These are phyloP conservation scores for Papiliotrema nemorosa DNA, from an alignment of 1,284 basidiomycete species.

Conservation along the genomic window DNA sequence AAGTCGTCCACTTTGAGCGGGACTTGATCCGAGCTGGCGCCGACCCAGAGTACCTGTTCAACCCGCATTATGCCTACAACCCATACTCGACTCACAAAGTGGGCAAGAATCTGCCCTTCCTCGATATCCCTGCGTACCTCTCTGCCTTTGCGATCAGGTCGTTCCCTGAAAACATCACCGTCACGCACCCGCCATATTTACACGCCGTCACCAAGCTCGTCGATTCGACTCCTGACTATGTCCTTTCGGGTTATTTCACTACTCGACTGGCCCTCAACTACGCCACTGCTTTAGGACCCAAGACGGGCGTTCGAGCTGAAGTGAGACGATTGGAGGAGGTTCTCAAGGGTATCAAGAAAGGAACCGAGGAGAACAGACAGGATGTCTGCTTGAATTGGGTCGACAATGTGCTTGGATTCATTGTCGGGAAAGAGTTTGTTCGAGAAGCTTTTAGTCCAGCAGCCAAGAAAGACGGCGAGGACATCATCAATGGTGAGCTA, in stretches of 20 bases:
- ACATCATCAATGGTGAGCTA: constrained; percentile 69
- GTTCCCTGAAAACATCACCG: constrained; percentile 71
- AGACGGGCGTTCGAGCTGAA: constrained; percentile 71
- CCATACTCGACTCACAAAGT: constrained; percentile 68
- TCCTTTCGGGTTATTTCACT: constrained; percentile 76
- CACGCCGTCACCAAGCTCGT: constrained; percentile 67
- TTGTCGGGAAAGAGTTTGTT: constrained; percentile 66
- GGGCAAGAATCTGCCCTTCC: constrained; percentile 66
- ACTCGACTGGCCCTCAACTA: constrained; percentile 64
- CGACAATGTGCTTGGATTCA: constrained; percentile 52
- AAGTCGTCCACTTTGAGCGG: constrained; percentile 76
- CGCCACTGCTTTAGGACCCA: constrained; percentile 65
- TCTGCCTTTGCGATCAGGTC: constrained; percentile 73
- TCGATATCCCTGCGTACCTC: constrained; percentile 80
- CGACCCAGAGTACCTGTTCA: constrained; percentile 62
- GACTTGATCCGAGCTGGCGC: constrained; percentile 75
- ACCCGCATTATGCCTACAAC: constrained; percentile 88
- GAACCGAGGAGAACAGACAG: constrained; percentile 74
- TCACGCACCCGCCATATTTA: constrained; percentile 80
- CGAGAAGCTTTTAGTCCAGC: constrained; percentile 79
- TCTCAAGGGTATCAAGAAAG: constrained; percentile 79
- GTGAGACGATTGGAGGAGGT: constrained; percentile 65
- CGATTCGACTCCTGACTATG: constrained; percentile 62
- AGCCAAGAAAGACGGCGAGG: constrained; percentile 73
- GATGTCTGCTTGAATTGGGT: constrained; percentile 56